These are phyloP conservation scores for Galerina marginata DNA, from an alignment of 768 basidiomycete species.

Conservation along the genomic window DNA sequence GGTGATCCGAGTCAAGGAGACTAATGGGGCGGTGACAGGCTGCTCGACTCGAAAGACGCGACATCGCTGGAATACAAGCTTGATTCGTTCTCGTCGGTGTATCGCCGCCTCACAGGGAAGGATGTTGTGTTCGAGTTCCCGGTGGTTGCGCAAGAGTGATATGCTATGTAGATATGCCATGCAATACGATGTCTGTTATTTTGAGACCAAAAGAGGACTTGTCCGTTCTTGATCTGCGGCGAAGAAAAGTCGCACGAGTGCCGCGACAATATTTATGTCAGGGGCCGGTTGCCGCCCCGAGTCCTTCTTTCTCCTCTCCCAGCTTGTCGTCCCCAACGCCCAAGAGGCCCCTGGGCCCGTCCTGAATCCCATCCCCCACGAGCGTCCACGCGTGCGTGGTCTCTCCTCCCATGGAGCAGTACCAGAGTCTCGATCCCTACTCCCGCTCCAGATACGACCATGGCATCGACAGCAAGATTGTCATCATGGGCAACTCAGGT, in stretches of 20 bases:
- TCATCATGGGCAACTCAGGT: constrained; percentile 87
- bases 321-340: constrained; percentile 39
- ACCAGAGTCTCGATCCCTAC: constrained; percentile 66
- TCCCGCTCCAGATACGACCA: constrained; percentile 74
- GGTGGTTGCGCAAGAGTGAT: constrained; percentile 72
- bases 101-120: constrained; percentile 94
- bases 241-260: constrained; percentile 38
- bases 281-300: constrained; percentile 25
- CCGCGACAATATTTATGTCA: constrained; percentile 30
- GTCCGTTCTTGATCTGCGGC: constrained; percentile 17
- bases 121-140: constrained; percentile 96
- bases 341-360: constrained; percentile 51
- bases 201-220: constrained; percentile 12
- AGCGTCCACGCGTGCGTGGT: constrained; percentile 24
- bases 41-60: constrained; percentile 97
- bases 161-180: constrained; percentile 27
- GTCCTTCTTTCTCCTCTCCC: constrained; percentile 31
- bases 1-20: constrained; percentile 15
- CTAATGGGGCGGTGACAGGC: constrained; percentile 50
- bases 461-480: constrained; percentile 93
- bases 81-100: constrained; percentile 98
- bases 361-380: constrained; percentile 13
- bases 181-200: neutral
- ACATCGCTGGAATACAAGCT: constrained; percentile 99
- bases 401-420: constrained; percentile 52